Percentiles rank a stretch among this genome's conserved stretches.
phyloP scores from a whole-genome alignment of 2,329 filamentous ascomycete genomes.

The Emergomyces orientalis region DNA sequence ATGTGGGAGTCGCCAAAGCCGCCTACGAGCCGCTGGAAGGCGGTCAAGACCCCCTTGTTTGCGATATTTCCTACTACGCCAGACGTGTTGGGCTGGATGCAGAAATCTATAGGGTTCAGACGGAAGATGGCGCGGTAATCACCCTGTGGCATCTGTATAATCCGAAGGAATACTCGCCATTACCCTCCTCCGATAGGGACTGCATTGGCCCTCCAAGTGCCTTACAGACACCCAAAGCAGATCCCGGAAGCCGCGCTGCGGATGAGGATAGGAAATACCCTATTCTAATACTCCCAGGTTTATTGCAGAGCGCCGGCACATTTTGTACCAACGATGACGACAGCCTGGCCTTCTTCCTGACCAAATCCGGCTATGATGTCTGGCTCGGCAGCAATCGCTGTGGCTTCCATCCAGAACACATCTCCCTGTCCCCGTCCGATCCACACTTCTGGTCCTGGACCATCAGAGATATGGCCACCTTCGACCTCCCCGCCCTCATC shows the following conservation, averaged over 20 bases:
- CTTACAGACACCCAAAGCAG: not conserved
- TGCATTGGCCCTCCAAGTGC: not conserved
- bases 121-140: constrained; percentile 88
- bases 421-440: constrained; percentile 59
- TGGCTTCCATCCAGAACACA: constrained; percentile 71
- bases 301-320: constrained; percentile 78
- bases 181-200: constrained; percentile 19
- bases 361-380: constrained; percentile 86
- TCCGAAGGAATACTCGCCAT: constrained; percentile 58
- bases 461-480: constrained; percentile 83
- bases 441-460: constrained; percentile 97
- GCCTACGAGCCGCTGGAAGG: constrained; percentile 69
- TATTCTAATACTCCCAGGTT: constrained; percentile 75
- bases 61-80: constrained; percentile 78
- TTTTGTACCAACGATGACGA: constrained; percentile 87
- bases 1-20: not conserved
- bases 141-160: constrained; percentile 85
- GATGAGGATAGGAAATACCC: constrained; percentile 61
- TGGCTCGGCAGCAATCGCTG: constrained; percentile 94
- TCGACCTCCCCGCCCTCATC: constrained; percentile 74
- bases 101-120: constrained; percentile 75
- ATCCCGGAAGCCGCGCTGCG: constrained; percentile 10
- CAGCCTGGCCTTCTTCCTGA: constrained; percentile 82
- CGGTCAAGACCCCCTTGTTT: constrained; percentile 66
- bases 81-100: constrained; percentile 77